These are phyloP conservation scores for Aristolochia contorta DNA, from an alignment of 164 flowering plant species.

Conservation along the genomic window DNA sequence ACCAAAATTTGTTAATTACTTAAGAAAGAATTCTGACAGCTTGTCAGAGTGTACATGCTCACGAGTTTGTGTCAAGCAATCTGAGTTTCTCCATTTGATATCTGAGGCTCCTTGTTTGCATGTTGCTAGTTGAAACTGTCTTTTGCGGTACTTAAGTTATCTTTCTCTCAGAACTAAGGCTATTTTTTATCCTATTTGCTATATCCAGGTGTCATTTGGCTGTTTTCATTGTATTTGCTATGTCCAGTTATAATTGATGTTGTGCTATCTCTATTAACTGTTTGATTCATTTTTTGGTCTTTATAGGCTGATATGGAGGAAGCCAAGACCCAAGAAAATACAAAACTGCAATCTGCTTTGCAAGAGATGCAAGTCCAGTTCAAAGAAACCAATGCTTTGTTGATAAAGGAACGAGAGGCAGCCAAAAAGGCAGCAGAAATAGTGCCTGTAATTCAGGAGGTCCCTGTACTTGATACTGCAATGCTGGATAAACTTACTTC, in stretches of 20 bases:
- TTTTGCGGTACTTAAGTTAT: too few relatives aligned
- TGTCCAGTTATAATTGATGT: too few relatives aligned
- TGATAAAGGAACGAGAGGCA: slow-evolving; percentile 65
- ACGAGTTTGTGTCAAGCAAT: too few relatives aligned
- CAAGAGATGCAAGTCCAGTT: slow-evolving; percentile 69
- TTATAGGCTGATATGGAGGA: slow-evolving; percentile 79
- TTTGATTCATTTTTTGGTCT: neutral
- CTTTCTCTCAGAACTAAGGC: too few relatives aligned
- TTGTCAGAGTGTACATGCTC: neutral
- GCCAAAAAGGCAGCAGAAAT: slow-evolving; percentile 36
- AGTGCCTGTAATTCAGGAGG: slow-evolving; percentile 57
- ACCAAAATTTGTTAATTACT: too few relatives aligned
- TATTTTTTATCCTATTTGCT: too few relatives aligned
- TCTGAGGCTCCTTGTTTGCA: too few relatives aligned
- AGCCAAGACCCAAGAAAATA: slow-evolving; percentile 80
- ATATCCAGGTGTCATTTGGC: too few relatives aligned
- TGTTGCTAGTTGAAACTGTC: too few relatives aligned
- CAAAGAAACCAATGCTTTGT: slow-evolving; percentile 62
- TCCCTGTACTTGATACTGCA: slow-evolving; percentile 59
- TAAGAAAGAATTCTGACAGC: neutral
- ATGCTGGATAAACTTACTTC: slow-evolving; percentile 50
- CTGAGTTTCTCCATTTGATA: too few relatives aligned
- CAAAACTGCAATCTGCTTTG: slow-evolving; percentile 67
- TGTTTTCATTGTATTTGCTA: too few relatives aligned
- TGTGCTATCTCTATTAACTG: too few relatives aligned